A percentile compares a stretch with the other conserved stretches of the same genome.
Conservation (phyloP, 2,329 filamentous ascomycete species). For the Sclerotinia spermophila region DNA sequence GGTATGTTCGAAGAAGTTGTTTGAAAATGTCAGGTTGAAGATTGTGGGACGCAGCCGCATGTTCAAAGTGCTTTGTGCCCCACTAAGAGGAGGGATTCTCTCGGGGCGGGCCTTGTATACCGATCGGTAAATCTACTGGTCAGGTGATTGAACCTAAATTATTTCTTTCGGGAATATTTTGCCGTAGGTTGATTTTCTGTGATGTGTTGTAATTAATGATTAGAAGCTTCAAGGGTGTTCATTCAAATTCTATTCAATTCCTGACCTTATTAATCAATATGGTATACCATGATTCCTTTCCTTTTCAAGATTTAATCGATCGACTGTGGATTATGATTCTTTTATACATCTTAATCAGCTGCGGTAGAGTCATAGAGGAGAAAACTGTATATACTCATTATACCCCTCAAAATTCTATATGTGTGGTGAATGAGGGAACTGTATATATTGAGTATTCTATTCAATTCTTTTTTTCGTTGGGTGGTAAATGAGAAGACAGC, state of each 20-base stretch:
- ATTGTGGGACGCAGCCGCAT: constrained; percentile 26
- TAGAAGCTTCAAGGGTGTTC: background rate
- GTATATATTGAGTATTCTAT: background rate
- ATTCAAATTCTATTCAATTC: background rate
- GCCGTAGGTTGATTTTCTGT: background rate
- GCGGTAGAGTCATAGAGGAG: background rate
- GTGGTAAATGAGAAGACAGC: no score
- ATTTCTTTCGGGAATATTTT: background rate
- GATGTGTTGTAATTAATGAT: background rate
- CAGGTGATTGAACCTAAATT: constrained; percentile 4
- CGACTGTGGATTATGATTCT: background rate
- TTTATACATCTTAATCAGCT: background rate
- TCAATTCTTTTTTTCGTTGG: background rate
- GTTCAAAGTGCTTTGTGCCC: constrained; percentile 22
- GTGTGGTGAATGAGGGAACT: background rate
- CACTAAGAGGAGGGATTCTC: constrained; percentile 21
- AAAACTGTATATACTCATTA: background rate
- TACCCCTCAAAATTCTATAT: background rate
- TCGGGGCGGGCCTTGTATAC: constrained; percentile 1
- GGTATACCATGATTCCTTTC: background rate
- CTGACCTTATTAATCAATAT: background rate
- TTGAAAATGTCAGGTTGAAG: constrained; percentile 21
- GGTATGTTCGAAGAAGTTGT: constrained; percentile 25
- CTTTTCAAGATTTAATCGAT: background rate
- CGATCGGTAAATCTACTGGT: background rate